Base-by-base conservation (phyloP, 1,284 basidiomycete genomes). In the Tausonia pullulans region DNA sequence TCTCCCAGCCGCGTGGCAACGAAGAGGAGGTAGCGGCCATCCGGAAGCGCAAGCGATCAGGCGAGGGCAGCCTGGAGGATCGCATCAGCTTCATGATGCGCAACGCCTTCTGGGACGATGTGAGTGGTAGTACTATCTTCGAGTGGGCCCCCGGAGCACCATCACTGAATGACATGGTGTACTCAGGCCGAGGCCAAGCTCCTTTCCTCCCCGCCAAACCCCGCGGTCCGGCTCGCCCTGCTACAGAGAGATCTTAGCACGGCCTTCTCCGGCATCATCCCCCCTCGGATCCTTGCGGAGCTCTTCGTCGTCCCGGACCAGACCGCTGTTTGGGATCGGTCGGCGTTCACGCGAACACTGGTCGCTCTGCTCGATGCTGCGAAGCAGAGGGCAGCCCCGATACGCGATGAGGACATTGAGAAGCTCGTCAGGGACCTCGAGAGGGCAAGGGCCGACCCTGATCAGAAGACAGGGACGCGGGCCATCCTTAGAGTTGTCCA, bases 101-200 rank as follows among this genome's bases (percentile, higher is more conserved):
- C 70, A 77, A 75, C 57, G 85, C 83, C 5, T 88, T 88, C 71
- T 88, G 86, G 86, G 82, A 84, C 53, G 81, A 86, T 78, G 85
- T 86, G 70, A 66, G 62, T 61, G 68, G 75, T 27, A 27, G 27
- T 27, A 27, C 27, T 27, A 27, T 2, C 27, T 27, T 27, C 27
- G 27, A 27, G 27, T 27, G 2, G 27, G 27, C 27, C 27, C 27
- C 27, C 27, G 27, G 27, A 27, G 27, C 27, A 27, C 27, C 27
- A 27, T 27, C 27, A 27, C 27, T 27, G 27, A 27, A 27, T 27
- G 27, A 1, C 27, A 27, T 27, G 27, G 27, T 27, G 27, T 2
- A 27, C 27, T 27, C 65, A 82, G 81, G 81, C 76, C 2, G 62
- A 76, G 3, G 75, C 9, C 46, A 60, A 75, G 64, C 71, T 77